Percentiles rank a stretch among this genome's conserved stretches.
Conservation (phyloP, 164 flowering plant species). For the Tinospora cordifolia region DNA sequence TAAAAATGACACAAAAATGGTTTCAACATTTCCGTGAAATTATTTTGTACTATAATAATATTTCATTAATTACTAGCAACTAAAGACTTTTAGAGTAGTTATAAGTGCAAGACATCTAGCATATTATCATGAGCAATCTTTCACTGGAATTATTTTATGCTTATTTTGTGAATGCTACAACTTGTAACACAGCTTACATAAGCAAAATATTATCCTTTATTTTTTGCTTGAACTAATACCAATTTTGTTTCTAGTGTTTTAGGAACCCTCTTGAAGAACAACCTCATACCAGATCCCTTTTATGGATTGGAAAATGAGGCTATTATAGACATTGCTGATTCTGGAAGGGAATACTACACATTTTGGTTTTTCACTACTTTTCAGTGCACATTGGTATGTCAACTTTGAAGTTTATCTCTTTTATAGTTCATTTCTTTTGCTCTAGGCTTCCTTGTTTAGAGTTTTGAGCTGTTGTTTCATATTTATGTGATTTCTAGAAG, state of each 20-base stretch:
- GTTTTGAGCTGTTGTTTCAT: neutral
- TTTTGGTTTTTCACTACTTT: constrained; percentile 95
- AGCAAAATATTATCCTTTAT: neutral
- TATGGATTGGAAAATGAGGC: constrained; percentile 80
- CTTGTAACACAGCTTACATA: neutral
- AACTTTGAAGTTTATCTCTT: neutral
- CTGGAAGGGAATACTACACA: constrained; percentile 90
- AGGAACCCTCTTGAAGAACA: constrained; percentile 80
- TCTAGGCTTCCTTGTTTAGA: too few species aligned
- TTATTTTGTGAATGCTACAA: too few species aligned
- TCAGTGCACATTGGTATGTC: constrained; percentile 59
- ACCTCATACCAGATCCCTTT: constrained; percentile 87
- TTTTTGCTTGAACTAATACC: constrained; percentile 5
- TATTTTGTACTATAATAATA: too few species aligned
- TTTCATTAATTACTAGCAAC: too few species aligned
- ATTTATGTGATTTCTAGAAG: too few species aligned
- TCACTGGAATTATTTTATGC: too few species aligned
- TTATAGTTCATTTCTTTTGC: neutral
- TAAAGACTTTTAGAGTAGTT: too few species aligned
- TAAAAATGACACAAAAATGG: too few species aligned
- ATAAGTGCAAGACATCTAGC: too few species aligned
- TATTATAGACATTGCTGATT: constrained; percentile 85
- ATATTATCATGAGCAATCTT: too few species aligned
- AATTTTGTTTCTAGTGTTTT: constrained; percentile 53
- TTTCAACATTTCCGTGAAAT: too few species aligned